Evolutionary conservation across 1,284 basidiomycete genomes (phyloP).

Genomic region (Grifola frondosa): DNA sequence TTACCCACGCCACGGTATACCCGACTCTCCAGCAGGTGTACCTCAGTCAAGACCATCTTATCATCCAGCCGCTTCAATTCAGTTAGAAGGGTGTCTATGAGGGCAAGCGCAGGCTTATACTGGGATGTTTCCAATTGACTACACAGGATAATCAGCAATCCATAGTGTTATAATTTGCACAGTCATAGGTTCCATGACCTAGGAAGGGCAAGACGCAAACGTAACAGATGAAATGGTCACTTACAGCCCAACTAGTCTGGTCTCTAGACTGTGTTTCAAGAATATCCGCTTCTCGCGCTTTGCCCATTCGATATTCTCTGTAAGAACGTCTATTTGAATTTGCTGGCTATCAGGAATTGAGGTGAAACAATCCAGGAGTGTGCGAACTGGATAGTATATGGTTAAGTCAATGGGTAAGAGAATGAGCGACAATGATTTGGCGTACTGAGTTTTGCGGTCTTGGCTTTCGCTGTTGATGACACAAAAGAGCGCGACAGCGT

Average conservation of each 20-base stretch:
- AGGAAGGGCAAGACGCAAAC: not conserved
- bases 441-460: constrained; percentile 95
- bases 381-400: constrained; percentile 62
- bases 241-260: constrained; percentile 82
- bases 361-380: constrained; percentile 88
- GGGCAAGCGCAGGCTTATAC: constrained; percentile 77
- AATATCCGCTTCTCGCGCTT: constrained; percentile 92
- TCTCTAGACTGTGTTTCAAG: constrained; percentile 92
- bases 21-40: constrained; percentile 90
- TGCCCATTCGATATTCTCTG: constrained; percentile 94
- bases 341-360: constrained; percentile 74
- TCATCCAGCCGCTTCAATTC: constrained; percentile 95
- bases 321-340: constrained; percentile 84
- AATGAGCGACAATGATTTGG: constrained; percentile 14
- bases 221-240: constrained; percentile 28
- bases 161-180: constrained; percentile 1
- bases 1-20: constrained; percentile 94
- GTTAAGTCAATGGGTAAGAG: constrained; percentile 5
- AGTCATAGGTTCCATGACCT: constrained; percentile 10
- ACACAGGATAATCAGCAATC: not conserved
- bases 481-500: constrained; percentile 88
- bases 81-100: constrained; percentile 84
- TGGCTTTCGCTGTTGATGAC: constrained; percentile 95
- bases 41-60: constrained; percentile 97
- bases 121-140: constrained; percentile 79